Evolutionary conservation across 177 flowering plant species (phyloP).

Genomic region (Telopea speciosissima): DNA sequence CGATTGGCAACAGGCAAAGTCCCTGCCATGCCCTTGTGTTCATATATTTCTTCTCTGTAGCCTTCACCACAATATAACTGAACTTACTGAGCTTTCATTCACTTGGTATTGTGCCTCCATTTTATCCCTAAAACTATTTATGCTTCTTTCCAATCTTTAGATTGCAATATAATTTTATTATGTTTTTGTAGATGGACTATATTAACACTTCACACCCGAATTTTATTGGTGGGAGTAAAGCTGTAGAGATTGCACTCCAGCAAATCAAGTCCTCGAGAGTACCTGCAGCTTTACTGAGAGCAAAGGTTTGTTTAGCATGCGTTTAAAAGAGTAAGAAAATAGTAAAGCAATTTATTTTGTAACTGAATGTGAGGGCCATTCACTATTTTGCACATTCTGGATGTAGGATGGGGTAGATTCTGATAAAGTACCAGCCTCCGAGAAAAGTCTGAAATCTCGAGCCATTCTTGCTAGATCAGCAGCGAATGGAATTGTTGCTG

Average conservation of each 20-base stretch:
- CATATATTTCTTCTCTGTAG: background rate
- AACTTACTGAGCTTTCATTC: background rate
- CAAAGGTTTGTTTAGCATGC: constrained; percentile 40
- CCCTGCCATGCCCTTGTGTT: background rate
- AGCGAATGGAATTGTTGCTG: constrained; percentile 70
- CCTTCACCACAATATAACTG: no score
- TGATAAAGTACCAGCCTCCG: constrained; percentile 65
- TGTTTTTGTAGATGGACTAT: constrained; percentile 74
- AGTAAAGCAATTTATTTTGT: background rate
- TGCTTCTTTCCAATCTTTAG: background rate
- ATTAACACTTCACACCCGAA: constrained; percentile 94
- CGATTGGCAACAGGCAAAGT: background rate
- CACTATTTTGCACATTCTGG: constrained; percentile 1
- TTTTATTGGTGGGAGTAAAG: constrained; percentile 93
- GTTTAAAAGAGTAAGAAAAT: background rate
- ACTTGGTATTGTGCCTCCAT: no score
- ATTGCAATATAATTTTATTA: background rate
- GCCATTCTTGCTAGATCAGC: constrained; percentile 66
- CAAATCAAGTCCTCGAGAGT: constrained; percentile 51
- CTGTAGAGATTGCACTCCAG: constrained; percentile 68
- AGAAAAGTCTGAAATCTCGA: constrained; percentile 63
- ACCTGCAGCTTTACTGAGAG: constrained; percentile 33
- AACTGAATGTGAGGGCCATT: background rate
- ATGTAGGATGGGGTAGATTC: constrained; percentile 63
- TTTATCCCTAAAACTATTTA: background rate